Evolutionary conservation across 805 yeast species (phyloP).

Genomic region (Zygotorulaspora florentina): DNA sequence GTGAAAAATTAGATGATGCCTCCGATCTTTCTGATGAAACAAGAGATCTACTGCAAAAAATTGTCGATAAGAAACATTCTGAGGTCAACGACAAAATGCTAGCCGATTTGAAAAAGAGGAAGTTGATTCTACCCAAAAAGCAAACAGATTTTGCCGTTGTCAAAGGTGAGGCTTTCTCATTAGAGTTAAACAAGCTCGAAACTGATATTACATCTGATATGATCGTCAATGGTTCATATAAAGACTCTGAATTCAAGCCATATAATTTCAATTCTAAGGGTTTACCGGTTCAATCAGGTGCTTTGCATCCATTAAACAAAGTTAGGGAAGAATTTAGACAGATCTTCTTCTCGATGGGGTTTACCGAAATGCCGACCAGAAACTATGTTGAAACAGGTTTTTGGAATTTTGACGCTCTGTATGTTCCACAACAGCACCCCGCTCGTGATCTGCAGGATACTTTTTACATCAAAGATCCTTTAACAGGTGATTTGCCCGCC

Average conservation of each 20-base stretch:
- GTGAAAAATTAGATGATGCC: conserved; percentile 43
- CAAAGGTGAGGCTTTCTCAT: conserved; percentile 82
- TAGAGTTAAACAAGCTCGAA: conserved; percentile 73
- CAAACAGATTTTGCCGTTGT: conserved; percentile 66
- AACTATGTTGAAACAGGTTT: conserved; percentile 97
- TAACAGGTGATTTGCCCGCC: conserved; percentile 71
- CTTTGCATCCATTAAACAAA: conserved; percentile 93
- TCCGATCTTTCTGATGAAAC: conserved; percentile 49
- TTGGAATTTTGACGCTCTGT: conserved; percentile 97
- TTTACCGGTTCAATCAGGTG: conserved; percentile 78
- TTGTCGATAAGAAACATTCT: conserved; percentile 32
- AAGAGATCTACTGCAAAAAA: conserved; percentile 55
- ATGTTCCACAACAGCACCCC: conserved; percentile 98
- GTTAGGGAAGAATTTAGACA: conserved; percentile 97
- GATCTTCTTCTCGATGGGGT: conserved; percentile 96
- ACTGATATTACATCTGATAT: conserved; percentile 94
- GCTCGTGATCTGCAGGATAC: conserved; percentile 99
- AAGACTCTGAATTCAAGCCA: conserved; percentile 79
- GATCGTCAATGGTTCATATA: conserved; percentile 81
- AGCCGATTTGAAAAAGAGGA: conserved; percentile 89
- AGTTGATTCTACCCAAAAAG: conserved; percentile 68
- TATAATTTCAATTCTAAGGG: conserved; percentile 97
- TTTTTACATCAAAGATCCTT: conserved; percentile 93
- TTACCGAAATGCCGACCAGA: conserved; percentile 98
- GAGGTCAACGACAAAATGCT: conserved; percentile 57